These are phyloP conservation scores for Nitzschia inconspicua DNA, from an alignment of 108 stramenopile species.

Conservation along the genomic window DNA sequence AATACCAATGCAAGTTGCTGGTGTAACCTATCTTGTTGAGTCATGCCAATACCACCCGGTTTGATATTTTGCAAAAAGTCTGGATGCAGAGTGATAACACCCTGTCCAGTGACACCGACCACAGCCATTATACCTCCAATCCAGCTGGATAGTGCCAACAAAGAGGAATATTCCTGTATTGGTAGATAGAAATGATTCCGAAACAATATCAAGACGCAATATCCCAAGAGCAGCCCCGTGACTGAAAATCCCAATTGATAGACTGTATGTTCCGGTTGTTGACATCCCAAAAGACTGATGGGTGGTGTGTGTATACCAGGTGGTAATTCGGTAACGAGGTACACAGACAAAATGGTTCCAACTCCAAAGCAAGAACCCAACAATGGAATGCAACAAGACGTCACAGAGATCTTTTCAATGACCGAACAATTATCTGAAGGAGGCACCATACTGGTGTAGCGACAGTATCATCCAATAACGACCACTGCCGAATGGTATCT, in stretches of 20 bases:
- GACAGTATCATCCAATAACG: too few relatives aligned
- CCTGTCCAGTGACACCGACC: background rate
- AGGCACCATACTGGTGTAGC: too few relatives aligned
- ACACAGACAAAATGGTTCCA: background rate
- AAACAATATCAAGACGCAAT: background rate
- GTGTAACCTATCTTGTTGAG: background rate
- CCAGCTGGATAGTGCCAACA: too few relatives aligned
- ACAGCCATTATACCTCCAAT: background rate
- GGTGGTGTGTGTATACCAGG: background rate
- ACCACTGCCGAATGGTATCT: too few relatives aligned
- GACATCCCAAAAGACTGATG: background rate
- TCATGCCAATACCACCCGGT: background rate
- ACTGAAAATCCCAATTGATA: background rate
- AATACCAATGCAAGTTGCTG: conserved; percentile 1
- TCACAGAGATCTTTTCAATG: too few relatives aligned
- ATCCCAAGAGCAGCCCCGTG: background rate
- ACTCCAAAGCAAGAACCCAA: background rate
- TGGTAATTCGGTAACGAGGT: background rate
- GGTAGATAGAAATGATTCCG: too few relatives aligned
- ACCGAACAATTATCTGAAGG: too few relatives aligned
- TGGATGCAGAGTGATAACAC: conserved; percentile 56
- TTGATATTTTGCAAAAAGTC: conserved; percentile 11
- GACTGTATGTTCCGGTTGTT: background rate
- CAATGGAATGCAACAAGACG: background rate
- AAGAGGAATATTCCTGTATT: too few relatives aligned